phyloP scores from a whole-genome alignment of 2,329 filamentous ascomycete genomes.

The Scleromitrula shiraiana region DNA sequence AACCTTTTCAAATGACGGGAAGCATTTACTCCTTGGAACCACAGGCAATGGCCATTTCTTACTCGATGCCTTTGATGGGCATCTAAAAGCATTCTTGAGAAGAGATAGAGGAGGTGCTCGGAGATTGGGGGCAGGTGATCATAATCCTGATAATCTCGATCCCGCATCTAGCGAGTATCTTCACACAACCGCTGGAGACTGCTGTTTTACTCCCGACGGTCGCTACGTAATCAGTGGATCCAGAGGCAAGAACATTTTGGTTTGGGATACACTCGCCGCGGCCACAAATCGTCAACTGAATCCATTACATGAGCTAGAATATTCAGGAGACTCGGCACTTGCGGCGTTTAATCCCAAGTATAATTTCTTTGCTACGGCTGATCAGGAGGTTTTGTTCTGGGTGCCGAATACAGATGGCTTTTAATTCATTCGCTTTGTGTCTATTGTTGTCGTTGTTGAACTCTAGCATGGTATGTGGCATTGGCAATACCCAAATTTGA shows the following conservation, averaged over 20 bases:
- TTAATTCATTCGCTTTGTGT: neutral
- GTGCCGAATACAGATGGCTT: slow-evolving; percentile 51
- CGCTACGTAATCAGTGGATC: slow-evolving; percentile 80
- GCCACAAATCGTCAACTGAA: slow-evolving; percentile 51
- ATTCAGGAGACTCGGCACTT: slow-evolving; percentile 61
- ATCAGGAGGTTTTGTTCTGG: slow-evolving; percentile 77
- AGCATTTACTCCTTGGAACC: slow-evolving; percentile 75
- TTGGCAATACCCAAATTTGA: slow-evolving; percentile 9
- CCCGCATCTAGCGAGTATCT: slow-evolving; percentile 26
- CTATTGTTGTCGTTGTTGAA: neutral
- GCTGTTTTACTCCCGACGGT: slow-evolving; percentile 83
- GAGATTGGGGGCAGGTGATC: slow-evolving; percentile 47
- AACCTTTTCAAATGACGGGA: slow-evolving; percentile 95
- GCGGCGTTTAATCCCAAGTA: slow-evolving; percentile 85
- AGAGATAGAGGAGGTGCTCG: slow-evolving; percentile 47
- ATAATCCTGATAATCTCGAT: slow-evolving; percentile 22
- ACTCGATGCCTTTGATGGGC: slow-evolving; percentile 85
- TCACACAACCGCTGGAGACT: slow-evolving; percentile 62
- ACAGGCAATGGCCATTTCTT: slow-evolving; percentile 80
- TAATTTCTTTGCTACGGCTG: slow-evolving; percentile 85
- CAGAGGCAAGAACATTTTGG: slow-evolving; percentile 59
- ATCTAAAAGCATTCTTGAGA: slow-evolving; percentile 64
- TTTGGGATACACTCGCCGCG: slow-evolving; percentile 71
- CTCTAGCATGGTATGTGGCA: neutral
- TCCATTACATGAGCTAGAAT: slow-evolving; percentile 56